Percentiles rank a stretch among this genome's conserved stretches.
These are phyloP conservation scores for Saccharomycopsis fodiens DNA, from an alignment of 805 yeast genomes.

Conservation along the genomic window DNA sequence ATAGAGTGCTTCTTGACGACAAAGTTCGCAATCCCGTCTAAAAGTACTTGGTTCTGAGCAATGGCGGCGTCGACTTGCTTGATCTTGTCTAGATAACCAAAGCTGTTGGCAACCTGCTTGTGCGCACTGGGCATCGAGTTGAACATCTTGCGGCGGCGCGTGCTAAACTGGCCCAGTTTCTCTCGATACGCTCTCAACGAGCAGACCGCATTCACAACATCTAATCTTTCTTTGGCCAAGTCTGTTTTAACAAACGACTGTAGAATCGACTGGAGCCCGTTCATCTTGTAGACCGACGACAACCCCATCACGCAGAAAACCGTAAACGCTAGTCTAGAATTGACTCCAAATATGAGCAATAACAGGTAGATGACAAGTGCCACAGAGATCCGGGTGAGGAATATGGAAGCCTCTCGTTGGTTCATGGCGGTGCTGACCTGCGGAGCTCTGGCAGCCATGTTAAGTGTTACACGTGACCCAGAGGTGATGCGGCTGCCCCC, in stretches of 20 bases:
- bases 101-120: slow-evolving; percentile 42
- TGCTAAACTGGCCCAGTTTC: slow-evolving; percentile 37
- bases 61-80: slow-evolving; percentile 40
- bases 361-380: slow-evolving; percentile 26
- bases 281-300: slow-evolving; percentile 24
- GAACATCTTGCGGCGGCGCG: slow-evolving; percentile 33
- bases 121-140: slow-evolving; percentile 47
- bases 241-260: slow-evolving; percentile 23
- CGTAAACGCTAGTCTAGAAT: slow-evolving; percentile 23
- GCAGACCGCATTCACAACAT: slow-evolving; percentile 33
- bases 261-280: slow-evolving; percentile 23
- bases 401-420: background rate
- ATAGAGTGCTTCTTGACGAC: slow-evolving; percentile 33
- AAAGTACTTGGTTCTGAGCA: slow-evolving; percentile 38
- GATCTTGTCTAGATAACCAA: slow-evolving; percentile 50
- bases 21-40: slow-evolving; percentile 36
- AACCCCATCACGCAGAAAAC: slow-evolving; percentile 27
- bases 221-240: slow-evolving; percentile 22
- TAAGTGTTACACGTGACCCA: no score
- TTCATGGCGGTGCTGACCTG: background rate
- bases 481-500: background rate
- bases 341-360: slow-evolving; percentile 23
- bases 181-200: slow-evolving; percentile 39
- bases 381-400: slow-evolving; percentile 25
- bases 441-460: no score